Evolutionary conservation across 805 yeast species (phyloP).

Genomic region (Metschnikowia picachoensis): DNA sequence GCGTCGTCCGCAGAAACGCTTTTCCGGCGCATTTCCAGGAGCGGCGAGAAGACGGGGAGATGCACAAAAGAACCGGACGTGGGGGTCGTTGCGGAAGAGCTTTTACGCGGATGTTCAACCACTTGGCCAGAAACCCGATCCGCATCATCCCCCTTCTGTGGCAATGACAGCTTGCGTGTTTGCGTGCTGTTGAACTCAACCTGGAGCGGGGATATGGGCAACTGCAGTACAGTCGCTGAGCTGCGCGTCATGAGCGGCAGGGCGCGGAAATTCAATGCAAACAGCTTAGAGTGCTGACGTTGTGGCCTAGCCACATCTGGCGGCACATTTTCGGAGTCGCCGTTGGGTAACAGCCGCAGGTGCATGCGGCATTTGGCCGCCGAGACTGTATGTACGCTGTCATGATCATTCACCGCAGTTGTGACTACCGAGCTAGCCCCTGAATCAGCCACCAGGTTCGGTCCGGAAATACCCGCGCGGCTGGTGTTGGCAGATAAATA

Average conservation of each 20-base stretch:
- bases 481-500: not conserved
- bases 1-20: constrained; percentile 6
- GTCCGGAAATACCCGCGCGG: not conserved
- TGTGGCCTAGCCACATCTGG: constrained; percentile 1
- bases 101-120: not conserved
- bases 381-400: not conserved
- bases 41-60: constrained; percentile 12
- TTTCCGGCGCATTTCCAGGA: constrained; percentile 9
- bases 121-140: not conserved
- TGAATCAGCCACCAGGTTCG: not conserved
- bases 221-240: constrained; percentile 10
- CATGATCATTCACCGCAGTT: no score
- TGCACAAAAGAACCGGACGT: constrained; percentile 6
- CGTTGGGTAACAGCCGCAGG: constrained; percentile 15
- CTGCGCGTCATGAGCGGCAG: constrained; percentile 10
- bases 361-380: constrained; percentile 11
- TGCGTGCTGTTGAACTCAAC: constrained; percentile 25
- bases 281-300: constrained; percentile 12
- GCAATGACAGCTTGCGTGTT: constrained; percentile 36
- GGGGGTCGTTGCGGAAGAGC: constrained; percentile 8
- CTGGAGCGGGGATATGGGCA: constrained; percentile 16
- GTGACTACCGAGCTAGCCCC: not conserved
- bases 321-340: constrained; percentile 1
- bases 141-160: not conserved
- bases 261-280: constrained; percentile 10